Conservation (phyloP, 306 rosid genomes). For the Inga oerstediana region DNA sequence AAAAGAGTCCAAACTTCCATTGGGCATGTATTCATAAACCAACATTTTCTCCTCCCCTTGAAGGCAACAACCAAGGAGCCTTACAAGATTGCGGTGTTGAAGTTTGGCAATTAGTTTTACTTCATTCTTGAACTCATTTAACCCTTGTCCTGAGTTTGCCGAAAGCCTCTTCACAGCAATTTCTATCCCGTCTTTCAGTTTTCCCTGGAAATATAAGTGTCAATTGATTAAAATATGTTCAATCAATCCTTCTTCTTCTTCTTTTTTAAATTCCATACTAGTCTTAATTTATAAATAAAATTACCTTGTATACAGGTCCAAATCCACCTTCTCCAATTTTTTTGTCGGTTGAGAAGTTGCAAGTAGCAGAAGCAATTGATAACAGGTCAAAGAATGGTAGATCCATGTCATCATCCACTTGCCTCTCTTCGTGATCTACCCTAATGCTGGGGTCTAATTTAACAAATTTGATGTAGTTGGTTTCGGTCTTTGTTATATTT, state of each 20-base stretch:
- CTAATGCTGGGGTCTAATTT: slow-evolving; percentile 24
- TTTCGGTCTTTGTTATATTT: not conserved
- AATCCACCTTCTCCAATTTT: slow-evolving; percentile 67
- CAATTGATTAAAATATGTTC: not conserved
- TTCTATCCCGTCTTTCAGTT: slow-evolving; percentile 44
- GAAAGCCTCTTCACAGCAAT: slow-evolving; percentile 68
- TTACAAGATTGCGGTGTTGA: slow-evolving; percentile 64
- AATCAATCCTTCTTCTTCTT: not conserved
- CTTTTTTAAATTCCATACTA: not conserved
- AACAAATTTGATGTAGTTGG: not conserved
- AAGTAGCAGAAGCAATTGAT: slow-evolving; percentile 48
- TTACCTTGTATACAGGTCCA: slow-evolving; percentile 61
- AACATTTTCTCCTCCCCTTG: slow-evolving; percentile 49
- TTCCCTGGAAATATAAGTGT: slow-evolving; percentile 41
- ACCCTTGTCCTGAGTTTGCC: slow-evolving; percentile 49
- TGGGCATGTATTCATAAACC: slow-evolving; percentile 52
- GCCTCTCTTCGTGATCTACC: slow-evolving; percentile 35
- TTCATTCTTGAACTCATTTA: slow-evolving; percentile 52
- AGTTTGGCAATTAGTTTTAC: slow-evolving; percentile 57
- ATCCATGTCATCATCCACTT: slow-evolving; percentile 58
- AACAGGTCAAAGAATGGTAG: slow-evolving; percentile 49
- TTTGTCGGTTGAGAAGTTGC: slow-evolving; percentile 42
- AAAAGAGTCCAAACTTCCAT: slow-evolving; percentile 50
- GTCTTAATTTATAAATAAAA: slow-evolving; percentile 10
- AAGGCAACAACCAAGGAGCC: slow-evolving; percentile 59